Evolutionary conservation across 768 basidiomycete genomes (phyloP).

Genomic region (Phylloporus scabripes): DNA sequence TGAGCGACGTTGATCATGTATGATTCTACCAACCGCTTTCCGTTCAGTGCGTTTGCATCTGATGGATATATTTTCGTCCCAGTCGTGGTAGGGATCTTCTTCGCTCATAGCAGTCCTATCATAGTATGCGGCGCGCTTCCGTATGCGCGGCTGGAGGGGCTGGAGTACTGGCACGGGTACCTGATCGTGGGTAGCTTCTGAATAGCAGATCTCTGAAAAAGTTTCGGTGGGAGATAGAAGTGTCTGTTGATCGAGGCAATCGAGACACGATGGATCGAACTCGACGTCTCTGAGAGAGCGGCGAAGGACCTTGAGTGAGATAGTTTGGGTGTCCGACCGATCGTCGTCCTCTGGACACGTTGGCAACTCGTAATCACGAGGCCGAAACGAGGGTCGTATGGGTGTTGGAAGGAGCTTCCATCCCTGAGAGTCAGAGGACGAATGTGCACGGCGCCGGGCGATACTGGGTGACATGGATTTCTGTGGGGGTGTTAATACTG

Average conservation of each 20-base stretch:
- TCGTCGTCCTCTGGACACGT: constrained; percentile 27
- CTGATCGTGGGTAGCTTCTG: constrained; percentile 35
- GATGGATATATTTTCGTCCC: constrained; percentile 33
- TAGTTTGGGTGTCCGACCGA: constrained; percentile 22
- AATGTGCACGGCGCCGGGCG: constrained; percentile 29
- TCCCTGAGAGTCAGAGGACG: constrained; percentile 30
- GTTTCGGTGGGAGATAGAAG: constrained; percentile 36
- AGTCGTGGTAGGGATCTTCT: constrained; percentile 32
- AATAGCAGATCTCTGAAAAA: constrained; percentile 41
- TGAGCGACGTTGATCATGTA: background rate
- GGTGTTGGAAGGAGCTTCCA: constrained; percentile 31
- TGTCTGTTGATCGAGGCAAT: constrained; percentile 39
- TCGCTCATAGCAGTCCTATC: constrained; percentile 33
- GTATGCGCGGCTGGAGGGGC: constrained; percentile 31
- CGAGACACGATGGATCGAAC: constrained; percentile 38
- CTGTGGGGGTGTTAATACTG: constrained; percentile 9
- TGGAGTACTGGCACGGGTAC: constrained; percentile 25
- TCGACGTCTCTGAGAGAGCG: constrained; percentile 34
- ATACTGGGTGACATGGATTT: constrained; percentile 8
- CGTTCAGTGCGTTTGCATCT: constrained; percentile 3
- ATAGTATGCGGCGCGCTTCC: constrained; percentile 23
- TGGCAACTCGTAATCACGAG: constrained; percentile 30
- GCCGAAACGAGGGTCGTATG: constrained; percentile 31
- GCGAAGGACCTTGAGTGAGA: constrained; percentile 29
- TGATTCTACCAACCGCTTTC: constrained; percentile 21